phyloP scores from a whole-genome alignment of 495 filamentous ascomycete genomes.

The Penicillium bialowiezense region DNA sequence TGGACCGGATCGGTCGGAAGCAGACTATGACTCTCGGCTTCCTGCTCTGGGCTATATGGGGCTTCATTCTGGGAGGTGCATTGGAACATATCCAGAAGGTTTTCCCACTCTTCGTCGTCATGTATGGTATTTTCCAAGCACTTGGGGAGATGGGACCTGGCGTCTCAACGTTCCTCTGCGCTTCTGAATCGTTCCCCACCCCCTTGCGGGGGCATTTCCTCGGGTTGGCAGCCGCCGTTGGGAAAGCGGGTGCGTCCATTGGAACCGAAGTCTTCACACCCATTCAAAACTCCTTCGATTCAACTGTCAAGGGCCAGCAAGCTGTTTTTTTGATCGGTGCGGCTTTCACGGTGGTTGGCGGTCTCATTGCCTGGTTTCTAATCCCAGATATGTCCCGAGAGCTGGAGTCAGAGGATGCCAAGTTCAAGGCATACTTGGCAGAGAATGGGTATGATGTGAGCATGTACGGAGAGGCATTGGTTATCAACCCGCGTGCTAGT shows the following conservation, averaged over 20 bases:
- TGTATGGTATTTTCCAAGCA: conserved; percentile 50
- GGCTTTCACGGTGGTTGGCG: conserved; percentile 40
- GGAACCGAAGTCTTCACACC: conserved; percentile 47
- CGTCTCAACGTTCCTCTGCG: conserved; percentile 42
- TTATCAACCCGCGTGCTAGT: conserved; percentile 4
- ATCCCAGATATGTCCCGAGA: conserved; percentile 45
- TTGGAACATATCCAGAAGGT: conserved; percentile 38
- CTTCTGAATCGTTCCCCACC: conserved; percentile 49
- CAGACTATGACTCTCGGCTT: conserved; percentile 47
- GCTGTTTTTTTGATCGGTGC: conserved; percentile 46
- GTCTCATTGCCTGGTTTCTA: conserved; percentile 40
- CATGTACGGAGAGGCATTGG: conserved; percentile 22
- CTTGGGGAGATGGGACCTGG: conserved; percentile 50
- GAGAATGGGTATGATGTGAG: conserved; percentile 38
- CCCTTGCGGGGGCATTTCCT: conserved; percentile 49
- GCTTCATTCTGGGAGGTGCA: conserved; percentile 48
- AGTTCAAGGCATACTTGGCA: conserved; percentile 42
- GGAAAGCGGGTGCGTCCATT: conserved; percentile 49
- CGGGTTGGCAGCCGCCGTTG: conserved; percentile 45
- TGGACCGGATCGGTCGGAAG: conserved; percentile 48
- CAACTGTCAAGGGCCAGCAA: conserved; percentile 39
- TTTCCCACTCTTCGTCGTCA: conserved; percentile 49
- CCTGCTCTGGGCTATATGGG: conserved; percentile 37
- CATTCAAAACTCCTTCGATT: conserved; percentile 38
- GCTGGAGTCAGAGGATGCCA: conserved; percentile 44